These are phyloP conservation scores for Arthroderma sp. DNA, from an alignment of 2,329 filamentous ascomycete species.

Conservation along the genomic window DNA sequence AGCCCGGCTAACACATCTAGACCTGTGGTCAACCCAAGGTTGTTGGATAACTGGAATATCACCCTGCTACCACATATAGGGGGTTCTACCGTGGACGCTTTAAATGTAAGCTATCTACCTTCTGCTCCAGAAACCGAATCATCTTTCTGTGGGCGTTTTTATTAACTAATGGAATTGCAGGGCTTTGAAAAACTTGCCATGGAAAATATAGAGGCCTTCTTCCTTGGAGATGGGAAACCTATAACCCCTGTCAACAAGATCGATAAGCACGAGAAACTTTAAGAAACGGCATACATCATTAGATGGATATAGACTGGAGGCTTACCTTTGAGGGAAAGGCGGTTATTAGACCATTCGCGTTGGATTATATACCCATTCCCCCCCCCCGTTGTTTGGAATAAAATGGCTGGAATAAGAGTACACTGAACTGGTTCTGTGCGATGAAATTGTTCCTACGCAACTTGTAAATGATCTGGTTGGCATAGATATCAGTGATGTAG, in stretches of 20 bases:
- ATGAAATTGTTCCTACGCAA: too few relatives aligned
- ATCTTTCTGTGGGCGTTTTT: not conserved
- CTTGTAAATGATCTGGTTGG: too few relatives aligned
- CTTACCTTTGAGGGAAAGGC: too few relatives aligned
- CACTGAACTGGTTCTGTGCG: too few relatives aligned
- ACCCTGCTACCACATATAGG: slow-evolving; percentile 12
- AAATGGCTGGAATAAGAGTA: too few relatives aligned
- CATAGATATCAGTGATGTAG: too few relatives aligned
- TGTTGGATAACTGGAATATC: slow-evolving; percentile 11
- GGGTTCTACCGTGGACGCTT: slow-evolving; percentile 9
- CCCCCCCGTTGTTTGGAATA: too few relatives aligned
- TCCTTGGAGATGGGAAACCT: slow-evolving; percentile 11
- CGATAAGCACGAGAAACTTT: not conserved
- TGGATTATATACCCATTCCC: too few relatives aligned
- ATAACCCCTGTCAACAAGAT: slow-evolving; percentile 11
- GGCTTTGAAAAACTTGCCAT: slow-evolving; percentile 12
- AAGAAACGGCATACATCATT: too few relatives aligned
- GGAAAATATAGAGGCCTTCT: slow-evolving; percentile 12
- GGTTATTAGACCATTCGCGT: too few relatives aligned
- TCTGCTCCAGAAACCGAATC: not conserved
- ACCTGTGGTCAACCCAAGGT: slow-evolving; percentile 9
- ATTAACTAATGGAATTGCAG: slow-evolving; percentile 2
- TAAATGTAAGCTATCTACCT: slow-evolving; percentile 4
- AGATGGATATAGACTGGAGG: too few relatives aligned
- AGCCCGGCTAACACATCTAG: not conserved